Evolutionary conservation across 495 filamentous ascomycete genomes (phyloP).

Genomic region (Annulohypoxylon bovei): DNA sequence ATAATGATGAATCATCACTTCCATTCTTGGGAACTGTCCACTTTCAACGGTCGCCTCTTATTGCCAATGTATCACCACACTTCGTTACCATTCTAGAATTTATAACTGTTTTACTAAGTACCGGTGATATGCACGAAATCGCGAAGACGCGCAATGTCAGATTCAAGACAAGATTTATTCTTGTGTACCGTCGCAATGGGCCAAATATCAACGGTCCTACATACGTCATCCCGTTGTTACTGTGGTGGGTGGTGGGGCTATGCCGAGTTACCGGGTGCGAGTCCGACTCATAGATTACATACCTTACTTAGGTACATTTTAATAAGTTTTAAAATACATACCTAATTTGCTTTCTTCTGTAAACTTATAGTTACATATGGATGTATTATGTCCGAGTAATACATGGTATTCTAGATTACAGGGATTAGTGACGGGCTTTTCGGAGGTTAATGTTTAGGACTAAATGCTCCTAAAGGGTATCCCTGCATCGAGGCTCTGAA

Average conservation of each 20-base stretch:
- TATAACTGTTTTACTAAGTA: not conserved
- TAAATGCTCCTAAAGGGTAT: constrained; percentile 25
- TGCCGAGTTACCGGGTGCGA: constrained; percentile 15
- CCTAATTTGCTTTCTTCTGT: not conserved
- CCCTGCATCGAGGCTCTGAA: constrained; percentile 25
- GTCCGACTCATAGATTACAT: constrained; percentile 2
- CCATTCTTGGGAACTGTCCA: not conserved
- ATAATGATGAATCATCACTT: constrained; percentile 9
- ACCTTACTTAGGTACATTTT: not conserved
- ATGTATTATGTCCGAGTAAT: not conserved
- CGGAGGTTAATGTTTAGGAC: constrained; percentile 22
- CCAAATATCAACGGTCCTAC: not conserved
- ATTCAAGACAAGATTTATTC: constrained; percentile 18
- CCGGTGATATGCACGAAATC: constrained; percentile 4
- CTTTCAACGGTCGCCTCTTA: no score
- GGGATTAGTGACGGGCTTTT: constrained; percentile 1
- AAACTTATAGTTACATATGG: constrained; percentile 11
- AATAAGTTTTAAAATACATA: not conserved
- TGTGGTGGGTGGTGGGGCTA: constrained; percentile 3
- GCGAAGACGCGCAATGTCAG: constrained; percentile 3
- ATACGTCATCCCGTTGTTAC: constrained; percentile 35
- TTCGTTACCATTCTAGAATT: not conserved
- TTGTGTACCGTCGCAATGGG: constrained; percentile 21
- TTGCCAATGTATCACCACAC: not conserved
- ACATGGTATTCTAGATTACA: constrained; percentile 17